phyloP scores from a whole-genome alignment of 345 rosid genomes.

The Brassica nigra region DNA sequence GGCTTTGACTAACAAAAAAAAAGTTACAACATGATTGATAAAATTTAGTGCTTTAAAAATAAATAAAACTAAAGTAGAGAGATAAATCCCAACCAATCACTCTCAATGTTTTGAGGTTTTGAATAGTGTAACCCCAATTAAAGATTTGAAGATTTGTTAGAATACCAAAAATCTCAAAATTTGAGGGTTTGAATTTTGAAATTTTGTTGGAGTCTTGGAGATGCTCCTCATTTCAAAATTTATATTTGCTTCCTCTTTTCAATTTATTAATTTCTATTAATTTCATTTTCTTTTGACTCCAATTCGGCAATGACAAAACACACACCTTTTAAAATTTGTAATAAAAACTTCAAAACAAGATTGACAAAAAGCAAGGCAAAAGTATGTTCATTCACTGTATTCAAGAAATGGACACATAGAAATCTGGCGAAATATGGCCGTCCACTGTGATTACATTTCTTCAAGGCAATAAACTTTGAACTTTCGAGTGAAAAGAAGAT shows the following conservation, averaged over 20 bases:
- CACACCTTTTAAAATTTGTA: background rate
- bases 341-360: background rate
- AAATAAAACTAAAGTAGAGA: no score
- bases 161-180: background rate
- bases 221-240: background rate
- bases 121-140: background rate
- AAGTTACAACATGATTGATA: no score
- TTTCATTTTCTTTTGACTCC: background rate
- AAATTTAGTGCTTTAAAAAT: no score
- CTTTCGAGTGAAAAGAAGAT: background rate
- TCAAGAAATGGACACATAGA: background rate
- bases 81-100: no score
- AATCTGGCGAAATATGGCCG: background rate
- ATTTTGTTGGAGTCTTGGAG: background rate
- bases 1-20: no score
- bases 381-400: background rate
- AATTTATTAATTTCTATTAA: background rate
- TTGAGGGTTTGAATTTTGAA: background rate
- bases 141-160: no score
- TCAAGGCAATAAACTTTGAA: background rate
- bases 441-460: background rate
- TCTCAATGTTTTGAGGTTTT: background rate
- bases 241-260: background rate
- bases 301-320: background rate
- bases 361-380: background rate